A percentile compares a stretch with the other conserved stretches of the same genome.
Conservation (phyloP, 139 green algal genomes). For the Chlorella sp. region DNA sequence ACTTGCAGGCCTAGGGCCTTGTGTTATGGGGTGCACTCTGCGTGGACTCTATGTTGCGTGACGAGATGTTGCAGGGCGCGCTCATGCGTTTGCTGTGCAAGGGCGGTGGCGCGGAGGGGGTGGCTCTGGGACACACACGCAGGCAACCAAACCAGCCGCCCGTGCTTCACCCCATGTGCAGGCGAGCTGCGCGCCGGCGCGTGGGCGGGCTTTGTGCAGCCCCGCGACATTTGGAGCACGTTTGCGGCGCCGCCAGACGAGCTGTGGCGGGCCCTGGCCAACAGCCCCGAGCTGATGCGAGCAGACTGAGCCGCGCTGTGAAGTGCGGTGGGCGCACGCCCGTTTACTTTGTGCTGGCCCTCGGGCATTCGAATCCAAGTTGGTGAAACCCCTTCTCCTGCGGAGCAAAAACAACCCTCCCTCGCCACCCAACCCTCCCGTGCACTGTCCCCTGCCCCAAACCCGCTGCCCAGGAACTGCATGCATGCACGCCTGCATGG, state of each 20-base stretch:
- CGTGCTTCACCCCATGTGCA: not conserved
- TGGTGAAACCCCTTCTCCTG: too few species aligned
- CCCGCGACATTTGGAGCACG: slow-evolving; percentile 12
- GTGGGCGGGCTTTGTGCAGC: slow-evolving; percentile 13
- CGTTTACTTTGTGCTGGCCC: too few species aligned
- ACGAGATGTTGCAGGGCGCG: not conserved
- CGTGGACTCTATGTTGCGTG: not conserved
- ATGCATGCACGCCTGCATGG: too few species aligned
- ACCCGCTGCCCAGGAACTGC: too few species aligned
- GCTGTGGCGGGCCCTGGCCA: slow-evolving; percentile 25
- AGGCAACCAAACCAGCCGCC: not conserved
- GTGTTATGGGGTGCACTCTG: not conserved
- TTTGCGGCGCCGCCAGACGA: not conserved
- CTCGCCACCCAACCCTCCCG: too few species aligned
- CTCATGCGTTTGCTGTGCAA: not conserved
- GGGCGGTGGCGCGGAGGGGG: too few species aligned
- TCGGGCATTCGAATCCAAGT: too few species aligned
- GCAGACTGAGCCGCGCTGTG: not conserved
- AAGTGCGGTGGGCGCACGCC: not conserved
- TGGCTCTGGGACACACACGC: not conserved
- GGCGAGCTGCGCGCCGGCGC: slow-evolving; percentile 35
- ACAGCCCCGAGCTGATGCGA: not conserved
- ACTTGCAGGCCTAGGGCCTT: not conserved
- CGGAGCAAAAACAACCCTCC: too few species aligned
- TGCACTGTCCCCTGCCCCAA: too few species aligned